phyloP scores from a whole-genome alignment of 75 land plant species.

The Larix kaempferi region DNA sequence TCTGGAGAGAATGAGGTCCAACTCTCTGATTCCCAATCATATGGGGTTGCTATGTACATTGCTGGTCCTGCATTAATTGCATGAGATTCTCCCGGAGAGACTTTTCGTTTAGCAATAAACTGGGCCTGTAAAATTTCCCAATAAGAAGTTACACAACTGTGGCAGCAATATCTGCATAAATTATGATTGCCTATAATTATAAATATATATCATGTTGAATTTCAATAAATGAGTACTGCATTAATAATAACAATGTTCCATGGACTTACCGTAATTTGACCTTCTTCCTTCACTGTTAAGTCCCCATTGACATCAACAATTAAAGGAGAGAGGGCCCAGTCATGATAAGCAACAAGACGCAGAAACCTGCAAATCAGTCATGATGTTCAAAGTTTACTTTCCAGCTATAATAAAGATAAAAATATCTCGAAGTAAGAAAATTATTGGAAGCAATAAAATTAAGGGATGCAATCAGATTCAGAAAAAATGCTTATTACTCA shows the following conservation, averaged over 20 bases:
- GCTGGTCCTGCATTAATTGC: conserved; percentile 33
- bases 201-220: conserved; percentile 3
- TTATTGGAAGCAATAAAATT: background rate
- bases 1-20: conserved; percentile 74
- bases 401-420: too few species aligned
- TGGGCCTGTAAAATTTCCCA: conserved; percentile 42
- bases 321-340: conserved; percentile 74
- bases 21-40: conserved; percentile 76
- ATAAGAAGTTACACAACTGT: background rate
- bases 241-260: too few species aligned
- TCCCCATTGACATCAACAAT: conserved; percentile 82
- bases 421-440: background rate
- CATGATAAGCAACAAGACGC: conserved; percentile 58
- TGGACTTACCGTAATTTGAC: conserved; percentile 57
- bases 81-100: conserved; percentile 21
- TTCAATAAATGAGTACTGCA: background rate
- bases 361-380: conserved; percentile 61
- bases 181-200: background rate
- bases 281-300: conserved; percentile 42
- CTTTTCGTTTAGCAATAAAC: conserved; percentile 46
- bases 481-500: background rate
- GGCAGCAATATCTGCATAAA: conserved; percentile 4
- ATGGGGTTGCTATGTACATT: conserved; percentile 82
- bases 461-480: background rate
- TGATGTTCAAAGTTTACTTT: too few species aligned